These are phyloP conservation scores for Salpingoeca rosetta DNA, from an alignment of 78 protist genomes.

Conservation along the genomic window DNA sequence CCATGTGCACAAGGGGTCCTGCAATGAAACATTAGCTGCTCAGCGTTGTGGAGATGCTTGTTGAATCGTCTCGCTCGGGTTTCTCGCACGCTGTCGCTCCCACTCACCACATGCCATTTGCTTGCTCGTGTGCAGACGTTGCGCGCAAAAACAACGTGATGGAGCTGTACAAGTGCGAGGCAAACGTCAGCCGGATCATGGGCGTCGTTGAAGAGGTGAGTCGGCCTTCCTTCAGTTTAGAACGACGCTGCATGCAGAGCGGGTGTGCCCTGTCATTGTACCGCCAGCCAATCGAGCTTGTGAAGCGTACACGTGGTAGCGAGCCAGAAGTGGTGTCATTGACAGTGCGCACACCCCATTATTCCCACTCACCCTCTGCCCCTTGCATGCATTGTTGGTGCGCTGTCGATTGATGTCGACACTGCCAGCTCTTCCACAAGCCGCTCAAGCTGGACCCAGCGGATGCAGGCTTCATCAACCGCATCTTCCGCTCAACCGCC, in stretches of 20 bases:
- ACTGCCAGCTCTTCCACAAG: not conserved
- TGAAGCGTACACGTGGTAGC: not conserved
- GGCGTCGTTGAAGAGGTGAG: not conserved
- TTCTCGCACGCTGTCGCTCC: not conserved
- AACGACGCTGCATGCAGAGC: not conserved
- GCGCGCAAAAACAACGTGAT: no score
- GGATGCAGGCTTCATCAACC: not conserved
- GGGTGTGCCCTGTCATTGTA: not conserved
- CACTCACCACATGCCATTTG: not conserved
- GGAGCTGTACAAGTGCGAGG: not conserved
- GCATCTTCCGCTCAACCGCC: not conserved
- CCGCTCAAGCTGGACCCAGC: not conserved
- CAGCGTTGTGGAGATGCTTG: not conserved
- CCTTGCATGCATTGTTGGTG: not conserved
- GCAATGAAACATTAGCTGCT: no score
- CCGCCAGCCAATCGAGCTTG: not conserved
- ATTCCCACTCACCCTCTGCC: not conserved
- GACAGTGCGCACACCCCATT: not conserved
- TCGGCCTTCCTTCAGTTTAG: not conserved
- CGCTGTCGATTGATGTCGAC: not conserved
- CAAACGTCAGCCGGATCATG: not conserved
- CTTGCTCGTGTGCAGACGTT: no score
- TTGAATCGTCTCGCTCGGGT: not conserved
- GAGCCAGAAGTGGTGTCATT: not conserved
- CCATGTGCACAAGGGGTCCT: no score